phyloP scores from a whole-genome alignment of 2,329 filamentous ascomycete species.

The Sporothrix curviconia region DNA sequence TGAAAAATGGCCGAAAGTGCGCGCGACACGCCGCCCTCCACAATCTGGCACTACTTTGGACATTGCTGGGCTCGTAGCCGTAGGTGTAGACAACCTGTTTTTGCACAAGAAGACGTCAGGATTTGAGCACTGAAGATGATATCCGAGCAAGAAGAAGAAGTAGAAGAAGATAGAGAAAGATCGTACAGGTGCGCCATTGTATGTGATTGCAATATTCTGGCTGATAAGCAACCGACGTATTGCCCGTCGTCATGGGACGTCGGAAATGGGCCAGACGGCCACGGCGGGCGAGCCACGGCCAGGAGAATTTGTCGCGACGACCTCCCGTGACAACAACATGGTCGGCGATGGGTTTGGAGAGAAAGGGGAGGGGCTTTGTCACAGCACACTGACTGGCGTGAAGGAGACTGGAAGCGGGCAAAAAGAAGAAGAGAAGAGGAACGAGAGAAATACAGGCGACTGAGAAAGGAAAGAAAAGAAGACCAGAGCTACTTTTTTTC shows the following conservation, averaged over 20 bases:
- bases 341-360: background rate
- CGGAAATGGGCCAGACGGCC: conserved; percentile 56
- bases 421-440: background rate
- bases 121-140: conserved; percentile 1
- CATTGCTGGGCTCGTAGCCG: conserved; percentile 35
- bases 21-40: conserved; percentile 51
- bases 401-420: background rate
- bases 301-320: conserved; percentile 34
- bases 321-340: conserved; percentile 23
- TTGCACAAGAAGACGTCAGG: conserved; percentile 9
- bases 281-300: conserved; percentile 34
- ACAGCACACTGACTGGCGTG: background rate
- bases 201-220: conserved; percentile 46
- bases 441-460: background rate
- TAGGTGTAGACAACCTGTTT: conserved; percentile 43
- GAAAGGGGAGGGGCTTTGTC: background rate
- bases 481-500: background rate
- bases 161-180: conserved; percentile 28
- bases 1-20: conserved; percentile 59
- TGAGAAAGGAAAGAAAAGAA: conserved; percentile 1
- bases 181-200: conserved; percentile 53
- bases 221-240: conserved; percentile 48
- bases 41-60: conserved; percentile 46
- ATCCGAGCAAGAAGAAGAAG: background rate
- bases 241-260: conserved; percentile 44